A percentile compares a stretch with the other conserved stretches of the same genome.
phyloP scores from a whole-genome alignment of 805 yeast genomes.

The Kazachstania psychrophila region DNA sequence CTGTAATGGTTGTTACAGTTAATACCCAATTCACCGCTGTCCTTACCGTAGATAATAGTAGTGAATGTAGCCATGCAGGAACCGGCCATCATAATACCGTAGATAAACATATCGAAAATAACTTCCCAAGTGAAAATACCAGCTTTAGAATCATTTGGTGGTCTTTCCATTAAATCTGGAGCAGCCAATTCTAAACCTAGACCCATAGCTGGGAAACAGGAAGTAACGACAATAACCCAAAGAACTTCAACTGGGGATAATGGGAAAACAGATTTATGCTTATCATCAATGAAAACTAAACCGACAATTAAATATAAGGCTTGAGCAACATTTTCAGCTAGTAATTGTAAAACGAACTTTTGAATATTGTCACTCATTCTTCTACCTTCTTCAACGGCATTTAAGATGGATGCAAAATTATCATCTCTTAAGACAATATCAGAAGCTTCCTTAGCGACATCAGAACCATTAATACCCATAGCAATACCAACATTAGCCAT shows the following conservation, averaged over 20 bases:
- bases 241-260: conserved; percentile 94
- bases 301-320: conserved; percentile 75
- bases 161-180: conserved; percentile 86
- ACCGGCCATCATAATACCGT: conserved; percentile 66
- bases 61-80: conserved; percentile 61
- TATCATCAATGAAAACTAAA: conserved; percentile 65
- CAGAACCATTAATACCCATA: conserved; percentile 90
- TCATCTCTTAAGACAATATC: conserved; percentile 96
- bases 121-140: conserved; percentile 69
- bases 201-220: conserved; percentile 98
- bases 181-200: conserved; percentile 96
- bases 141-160: conserved; percentile 82
- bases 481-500: conserved; percentile 94
- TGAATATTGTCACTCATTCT: conserved; percentile 94
- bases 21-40: conserved; percentile 54
- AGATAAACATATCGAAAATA: conserved; percentile 56
- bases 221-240: conserved; percentile 95
- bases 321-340: conserved; percentile 92
- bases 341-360: conserved; percentile 84
- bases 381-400: conserved; percentile 94
- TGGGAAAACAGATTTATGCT: conserved; percentile 74
- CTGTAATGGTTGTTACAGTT: conserved; percentile 49
- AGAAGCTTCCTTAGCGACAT: conserved; percentile 96
- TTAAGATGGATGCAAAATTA: conserved; percentile 85
- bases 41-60: conserved; percentile 56